These are phyloP conservation scores for Prunus davidiana DNA, from an alignment of 306 rosid genomes.

Conservation along the genomic window DNA sequence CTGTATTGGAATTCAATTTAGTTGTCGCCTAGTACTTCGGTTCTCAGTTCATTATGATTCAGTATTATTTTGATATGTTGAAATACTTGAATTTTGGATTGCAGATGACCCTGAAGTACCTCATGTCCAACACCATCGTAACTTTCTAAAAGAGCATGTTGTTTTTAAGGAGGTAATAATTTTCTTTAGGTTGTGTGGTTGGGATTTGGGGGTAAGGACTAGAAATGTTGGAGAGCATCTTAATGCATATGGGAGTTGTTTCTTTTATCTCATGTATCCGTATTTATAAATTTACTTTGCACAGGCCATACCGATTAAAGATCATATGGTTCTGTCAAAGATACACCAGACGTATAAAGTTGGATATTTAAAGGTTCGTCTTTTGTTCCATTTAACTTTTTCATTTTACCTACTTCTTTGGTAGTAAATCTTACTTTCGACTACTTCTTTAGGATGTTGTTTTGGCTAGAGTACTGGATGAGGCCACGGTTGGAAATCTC, in stretches of 20 bases:
- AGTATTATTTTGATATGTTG: constrained; percentile 3
- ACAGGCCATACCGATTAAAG: constrained; percentile 92
- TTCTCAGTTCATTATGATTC: constrained; percentile 15
- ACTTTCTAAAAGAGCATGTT: constrained; percentile 79
- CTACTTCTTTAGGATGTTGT: constrained; percentile 72
- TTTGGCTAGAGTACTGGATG: constrained; percentile 86
- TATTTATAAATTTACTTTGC: constrained; percentile 19
- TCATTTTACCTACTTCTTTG: constrained; percentile 2
- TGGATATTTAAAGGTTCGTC: constrained; percentile 87
- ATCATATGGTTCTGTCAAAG: constrained; percentile 70
- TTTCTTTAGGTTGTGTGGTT: constrained; percentile 12
- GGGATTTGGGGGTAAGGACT: background rate
- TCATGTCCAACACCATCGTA: constrained; percentile 68
- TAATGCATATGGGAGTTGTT: background rate
- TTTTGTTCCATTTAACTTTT: constrained; percentile 7
- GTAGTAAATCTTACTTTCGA: constrained; percentile 29
- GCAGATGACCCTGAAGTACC: constrained; percentile 88
- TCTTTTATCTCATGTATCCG: background rate
- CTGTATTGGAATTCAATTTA: background rate
- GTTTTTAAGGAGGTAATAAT: constrained; percentile 85
- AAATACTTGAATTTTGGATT: constrained; percentile 22
- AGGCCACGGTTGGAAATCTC: constrained; percentile 73
- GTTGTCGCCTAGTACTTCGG: constrained; percentile 3
- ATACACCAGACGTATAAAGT: constrained; percentile 95
- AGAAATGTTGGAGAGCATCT: constrained; percentile 14